Percentiles rank a stretch among this genome's conserved stretches.
Evolutionary conservation across 2,329 filamentous ascomycete species (phyloP).

Genomic region (Talaromyces islandicus): DNA sequence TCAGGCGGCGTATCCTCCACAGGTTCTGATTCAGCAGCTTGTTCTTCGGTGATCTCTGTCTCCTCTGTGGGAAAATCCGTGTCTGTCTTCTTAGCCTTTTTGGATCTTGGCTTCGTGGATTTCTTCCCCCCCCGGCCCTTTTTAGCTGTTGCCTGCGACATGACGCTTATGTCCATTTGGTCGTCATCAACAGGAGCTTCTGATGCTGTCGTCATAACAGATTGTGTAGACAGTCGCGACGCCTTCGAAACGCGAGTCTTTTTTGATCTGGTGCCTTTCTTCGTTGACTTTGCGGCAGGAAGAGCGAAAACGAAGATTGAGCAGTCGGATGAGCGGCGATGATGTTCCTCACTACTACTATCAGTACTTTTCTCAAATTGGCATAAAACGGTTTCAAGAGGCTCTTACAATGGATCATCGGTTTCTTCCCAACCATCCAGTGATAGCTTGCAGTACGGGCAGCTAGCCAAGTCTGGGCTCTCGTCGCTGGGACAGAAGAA

Average conservation of each 20-base stretch:
- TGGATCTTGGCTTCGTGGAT: conserved; percentile 26
- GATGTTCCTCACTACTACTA: conserved; percentile 69
- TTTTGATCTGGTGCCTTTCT: conserved; percentile 54
- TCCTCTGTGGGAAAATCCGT: conserved; percentile 39
- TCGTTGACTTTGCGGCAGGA: conserved; percentile 46
- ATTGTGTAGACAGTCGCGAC: conserved; percentile 57
- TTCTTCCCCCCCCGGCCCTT: conserved; percentile 52
- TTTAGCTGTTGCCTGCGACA: conserved; percentile 43
- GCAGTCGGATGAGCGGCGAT: conserved; percentile 70
- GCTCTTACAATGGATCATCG: conserved; percentile 74
- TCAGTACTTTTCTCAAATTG: background rate
- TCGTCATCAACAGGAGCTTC: conserved; percentile 44
- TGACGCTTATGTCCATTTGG: conserved; percentile 53
- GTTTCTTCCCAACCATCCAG: conserved; percentile 92
- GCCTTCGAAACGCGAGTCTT: conserved; percentile 61
- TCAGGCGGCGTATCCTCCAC: conserved; percentile 22
- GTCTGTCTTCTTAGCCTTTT: conserved; percentile 34
- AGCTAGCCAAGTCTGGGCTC: conserved; percentile 83
- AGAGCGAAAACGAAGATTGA: conserved; percentile 69
- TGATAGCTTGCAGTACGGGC: conserved; percentile 81
- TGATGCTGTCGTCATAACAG: conserved; percentile 37
- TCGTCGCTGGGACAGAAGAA: conserved; percentile 81
- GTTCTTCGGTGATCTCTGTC: conserved; percentile 20
- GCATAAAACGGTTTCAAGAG: conserved; percentile 16
- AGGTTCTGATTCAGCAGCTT: conserved; percentile 22